Percentiles rank a stretch among this genome's conserved stretches.
phyloP scores from a whole-genome alignment of 495 filamentous ascomycete species.

The Talaromyces ruber region DNA sequence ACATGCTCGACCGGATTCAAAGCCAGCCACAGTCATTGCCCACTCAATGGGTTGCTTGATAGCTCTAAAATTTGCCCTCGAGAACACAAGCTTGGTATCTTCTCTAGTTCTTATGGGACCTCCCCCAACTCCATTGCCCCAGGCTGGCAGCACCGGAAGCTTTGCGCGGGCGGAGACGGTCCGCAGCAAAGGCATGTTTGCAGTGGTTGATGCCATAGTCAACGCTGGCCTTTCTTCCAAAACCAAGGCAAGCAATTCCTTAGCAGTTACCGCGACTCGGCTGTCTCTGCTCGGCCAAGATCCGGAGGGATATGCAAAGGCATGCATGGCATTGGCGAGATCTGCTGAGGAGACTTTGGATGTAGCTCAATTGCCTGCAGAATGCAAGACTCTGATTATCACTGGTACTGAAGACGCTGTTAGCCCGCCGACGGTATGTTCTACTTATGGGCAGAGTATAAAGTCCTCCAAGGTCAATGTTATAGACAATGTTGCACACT shows the following conservation, averaged over 20 bases:
- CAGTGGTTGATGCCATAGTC: conserved; percentile 26
- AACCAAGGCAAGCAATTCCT: conserved; percentile 24
- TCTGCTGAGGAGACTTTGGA: conserved; percentile 18
- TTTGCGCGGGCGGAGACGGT: conserved; percentile 27
- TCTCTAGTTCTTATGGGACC: conserved; percentile 31
- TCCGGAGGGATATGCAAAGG: conserved; percentile 48
- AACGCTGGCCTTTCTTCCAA: conserved; percentile 22
- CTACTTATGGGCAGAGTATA: conserved; percentile 7
- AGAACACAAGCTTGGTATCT: conserved; percentile 21
- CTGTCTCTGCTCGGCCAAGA: conserved; percentile 34
- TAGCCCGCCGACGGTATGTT: conserved; percentile 10
- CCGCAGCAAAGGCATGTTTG: conserved; percentile 32
- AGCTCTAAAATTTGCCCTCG: conserved; percentile 22
- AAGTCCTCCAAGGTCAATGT: conserved; percentile 6
- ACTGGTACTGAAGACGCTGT: conserved; percentile 33
- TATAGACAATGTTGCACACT: conserved; percentile 11
- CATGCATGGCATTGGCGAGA: conserved; percentile 38
- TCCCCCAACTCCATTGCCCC: conserved; percentile 27
- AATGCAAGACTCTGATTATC: conserved; percentile 13
- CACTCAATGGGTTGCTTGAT: conserved; percentile 36
- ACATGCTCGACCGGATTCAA: conserved; percentile 1
- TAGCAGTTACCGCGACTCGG: conserved; percentile 29
- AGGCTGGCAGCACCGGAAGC: conserved; percentile 32
- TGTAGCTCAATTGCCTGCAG: conserved; percentile 15
- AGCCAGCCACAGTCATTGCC: conserved; percentile 21